Base-by-base conservation (phyloP, 2,329 filamentous ascomycete genomes). In the Fusarium redolens region DNA sequence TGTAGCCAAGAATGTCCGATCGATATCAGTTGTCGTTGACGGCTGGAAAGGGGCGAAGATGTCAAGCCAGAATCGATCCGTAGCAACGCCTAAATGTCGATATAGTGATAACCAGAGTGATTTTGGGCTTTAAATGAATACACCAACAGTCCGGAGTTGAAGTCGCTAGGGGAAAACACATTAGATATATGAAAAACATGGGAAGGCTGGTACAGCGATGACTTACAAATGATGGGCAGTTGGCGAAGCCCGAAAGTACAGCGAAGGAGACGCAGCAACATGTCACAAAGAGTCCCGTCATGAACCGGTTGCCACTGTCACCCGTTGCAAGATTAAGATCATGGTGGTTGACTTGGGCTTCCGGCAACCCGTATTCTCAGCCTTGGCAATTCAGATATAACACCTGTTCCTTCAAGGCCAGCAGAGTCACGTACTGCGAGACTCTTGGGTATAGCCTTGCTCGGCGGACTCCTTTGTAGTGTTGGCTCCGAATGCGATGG, bases 1-100 rank as follows among this genome's bases (percentile, higher is more conserved):
- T 86, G 81, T 18, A 92, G 78, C 20, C 92, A 82, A 0, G 89
- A 90, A 1, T 90, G 81, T 0, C 88, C 90, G 3, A 93, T 83
- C 70, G 86, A 89, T 73, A 92, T 90, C 1, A 92, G 83, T 76
- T 92, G 90, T 63, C 85, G 85, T 77, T 92, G 90, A 1, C 91
- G 91, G 47, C 87, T 85, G 11, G 84, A 87, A 11, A 91, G 81
- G 57, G 83, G 81, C 11, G 86, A 82, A 4, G 84, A 79, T 25
- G 82, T 81, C 68, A 91, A 83, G 10, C 62, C 71, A 0, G 75
- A 74, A 3, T 76, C 65, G 0, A 85, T 74, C 7, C 61, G 61
- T 2, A 81, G 58, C 9, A 81, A 44, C 3, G 71, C 78, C 33
- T 78, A 82, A 7, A 81, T 67, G 8, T 79, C 78, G 11, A 81